Evolutionary conservation across 257 asterid genomes (phyloP), one percentile per base, ranked within the genome.

Genomic region (Handroanthus guayacan): DNA sequence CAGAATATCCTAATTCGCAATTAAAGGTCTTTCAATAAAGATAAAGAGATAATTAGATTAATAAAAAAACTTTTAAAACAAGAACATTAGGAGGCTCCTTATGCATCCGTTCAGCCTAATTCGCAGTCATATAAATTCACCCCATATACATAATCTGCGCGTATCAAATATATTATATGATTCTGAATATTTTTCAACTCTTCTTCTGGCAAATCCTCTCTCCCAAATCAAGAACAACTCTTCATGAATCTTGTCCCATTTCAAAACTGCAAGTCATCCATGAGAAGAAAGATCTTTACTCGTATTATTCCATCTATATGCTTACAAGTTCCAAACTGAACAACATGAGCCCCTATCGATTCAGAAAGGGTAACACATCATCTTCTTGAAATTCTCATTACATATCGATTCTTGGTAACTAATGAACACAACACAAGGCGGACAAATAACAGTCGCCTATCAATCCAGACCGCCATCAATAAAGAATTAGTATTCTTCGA

Each of bases 341-440:
- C 37, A 71, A 54, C 14, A 47, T 17, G 62, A 36, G 14, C 43
- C 16, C 3, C 7, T 72, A 39, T 12, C 16, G 39, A 9, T 37
- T 20, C 51, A 36, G 43, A 66, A 45, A 54, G 75, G 41, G 55
- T 1, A 38, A 54, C 14, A 52, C 18, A 9, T 36, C 75, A 13
- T 51, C 78, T 4, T 34, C 75, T 34, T 57, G 20, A 61, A 38
- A 17, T 58, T 18, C 69, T 55, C 31, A 18, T 63, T 47, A 31
- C 48, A 63, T 20, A 25, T 25, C 54, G 6, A n/a, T n/a, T 71
- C 64, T 47, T 34, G 37, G 48, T 11, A 38, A 68, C 57, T 13
- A 67, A 62, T 38, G 8, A 17, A 12, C 5, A 17, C 20, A 51
- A 48, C 31, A 1, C 31, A 0, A 25, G 31, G 31, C 31, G 31